Evolutionary conservation across 1,139 yeast genomes (phyloP), one percentile per base, ranked within the genome.

Genomic region (Nakaseomyces kungkrabaensis): DNA sequence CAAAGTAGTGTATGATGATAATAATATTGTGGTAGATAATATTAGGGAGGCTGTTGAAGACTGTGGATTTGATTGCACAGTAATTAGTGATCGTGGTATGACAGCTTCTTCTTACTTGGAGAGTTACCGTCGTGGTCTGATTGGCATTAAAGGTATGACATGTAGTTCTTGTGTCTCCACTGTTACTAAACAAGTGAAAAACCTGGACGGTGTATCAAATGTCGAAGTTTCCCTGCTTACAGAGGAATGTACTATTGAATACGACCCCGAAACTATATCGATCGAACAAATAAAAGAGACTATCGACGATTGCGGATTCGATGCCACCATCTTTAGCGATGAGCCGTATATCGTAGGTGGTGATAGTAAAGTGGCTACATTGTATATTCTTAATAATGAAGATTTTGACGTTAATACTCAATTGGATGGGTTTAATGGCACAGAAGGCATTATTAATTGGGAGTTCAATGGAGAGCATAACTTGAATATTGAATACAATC

Each of bases 131-230:
- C 42, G 37, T 31, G 32, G 36, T 3, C 33, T 37, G 11, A 24
- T 57, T 3, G 36, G 41, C 1, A 69, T 81, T 3, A 58, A 60
- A 26, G 96, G 96, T 6, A 89, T 89, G 96, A 87, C 96, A 1
- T 89, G 96, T 61, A 85, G 92, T 7, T 79, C 94, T 1, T 89
- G 96, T 63, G 77, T 82, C 1, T 74, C 82, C 0, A 72, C 90
- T 1, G 78, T 89, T 26, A 78, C 83, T 0, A 68, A 69, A 36
- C 78, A 81, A 0, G 61, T 87, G 29, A 70, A 72, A 49, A 58
- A 62, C 1, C 44, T 76, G 4, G 80, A 81, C 3, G 61, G 63
- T 9, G 66, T 68, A 3, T 32, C 50, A 3, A 49, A 52, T 29
- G 87, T 74, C 0, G 71, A 75, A 4, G 86, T 89, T 1, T 83